Base-by-base conservation (phyloP, 2,329 filamentous ascomycete genomes). In the Ascochyta clinopodiicola region DNA sequence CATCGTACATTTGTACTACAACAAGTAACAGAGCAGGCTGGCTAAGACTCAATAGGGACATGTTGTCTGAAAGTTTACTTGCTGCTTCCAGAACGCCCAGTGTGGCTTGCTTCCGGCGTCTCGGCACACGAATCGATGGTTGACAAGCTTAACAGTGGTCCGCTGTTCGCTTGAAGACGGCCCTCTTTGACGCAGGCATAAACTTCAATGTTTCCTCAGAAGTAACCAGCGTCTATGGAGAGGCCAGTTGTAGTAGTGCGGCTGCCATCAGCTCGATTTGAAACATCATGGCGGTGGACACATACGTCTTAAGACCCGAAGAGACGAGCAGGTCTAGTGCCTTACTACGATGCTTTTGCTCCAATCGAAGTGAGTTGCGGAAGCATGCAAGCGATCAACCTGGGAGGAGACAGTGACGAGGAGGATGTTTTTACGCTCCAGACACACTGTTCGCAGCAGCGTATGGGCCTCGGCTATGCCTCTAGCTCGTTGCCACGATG, bases 31-130 rank as follows among this genome's bases (percentile, higher is more conserved):
- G 12, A 7, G 37, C 17, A 44, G 29, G 50, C 39, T 32, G 12
- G 21, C 46, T 55, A 42, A 55, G 40, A 35, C 42, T 4, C 44
- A n/a, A 38, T 8, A 56, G 52, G 52, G 46, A 38, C 46, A 56
- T 38, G 52, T 47, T n/a, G 42, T 56, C n/a, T 56, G 32, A 51
- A 6, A 24, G 2, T 15, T n/a, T 17, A 32, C 17, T 27, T 40
- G 12, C 21, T 22, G 35, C 39, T 39, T 12, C 25, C 12, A 19
- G 17, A 17, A 36, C 6, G 27, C 35, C 44, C 21, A 2, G 12
- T 31, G 31, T 42, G 40, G 36, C 15, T 40, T 37, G 17, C 15
- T 24, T 24, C 40, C 44, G 17, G 39, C n/a, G 22, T 22, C 17
- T 40, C 17, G 27, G 44, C 39, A 19, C 17, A 12, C 10, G 13